phyloP scores from a whole-genome alignment of 352 stramenopile genomes.

The Phytophthora capsici region DNA sequence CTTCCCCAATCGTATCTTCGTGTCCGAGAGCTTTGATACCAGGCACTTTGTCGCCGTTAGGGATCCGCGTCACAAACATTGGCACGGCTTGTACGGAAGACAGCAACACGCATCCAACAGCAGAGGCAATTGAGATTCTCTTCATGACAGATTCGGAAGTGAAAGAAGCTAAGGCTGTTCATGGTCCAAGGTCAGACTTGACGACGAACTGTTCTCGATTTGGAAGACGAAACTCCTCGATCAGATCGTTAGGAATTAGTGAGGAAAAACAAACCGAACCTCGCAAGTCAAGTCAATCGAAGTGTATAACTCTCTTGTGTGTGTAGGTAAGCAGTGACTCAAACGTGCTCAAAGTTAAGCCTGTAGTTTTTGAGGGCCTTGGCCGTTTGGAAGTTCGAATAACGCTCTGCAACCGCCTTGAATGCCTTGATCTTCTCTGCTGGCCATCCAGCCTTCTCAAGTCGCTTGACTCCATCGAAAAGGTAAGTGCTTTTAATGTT shows the following conservation, averaged over 20 bases:
- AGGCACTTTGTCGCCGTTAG: conserved; percentile 41
- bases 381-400: no score
- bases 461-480: neutral
- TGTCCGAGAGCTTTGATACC: conserved; percentile 42
- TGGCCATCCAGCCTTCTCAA: neutral
- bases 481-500: neutral
- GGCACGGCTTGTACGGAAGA: conserved; percentile 11
- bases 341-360: no score
- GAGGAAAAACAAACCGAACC: neutral
- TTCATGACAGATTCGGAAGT: conserved; percentile 2
- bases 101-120: conserved; percentile 1
- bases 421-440: neutral
- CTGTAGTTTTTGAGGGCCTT: no score
- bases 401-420: neutral
- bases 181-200: conserved; percentile 11
- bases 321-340: no score
- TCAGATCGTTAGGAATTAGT: neutral
- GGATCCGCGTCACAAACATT: conserved; percentile 25
- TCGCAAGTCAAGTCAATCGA: no score
- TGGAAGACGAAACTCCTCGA: conserved; percentile 18
- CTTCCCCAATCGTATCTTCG: conserved; percentile 24
- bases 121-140: neutral
- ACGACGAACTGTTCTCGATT: conserved; percentile 16
- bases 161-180: neutral
- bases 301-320: no score